Percentiles rank a stretch among this genome's conserved stretches.
These are phyloP conservation scores for Didymella arachidicola DNA, from an alignment of 2,329 filamentous ascomycete species.

Conservation along the genomic window DNA sequence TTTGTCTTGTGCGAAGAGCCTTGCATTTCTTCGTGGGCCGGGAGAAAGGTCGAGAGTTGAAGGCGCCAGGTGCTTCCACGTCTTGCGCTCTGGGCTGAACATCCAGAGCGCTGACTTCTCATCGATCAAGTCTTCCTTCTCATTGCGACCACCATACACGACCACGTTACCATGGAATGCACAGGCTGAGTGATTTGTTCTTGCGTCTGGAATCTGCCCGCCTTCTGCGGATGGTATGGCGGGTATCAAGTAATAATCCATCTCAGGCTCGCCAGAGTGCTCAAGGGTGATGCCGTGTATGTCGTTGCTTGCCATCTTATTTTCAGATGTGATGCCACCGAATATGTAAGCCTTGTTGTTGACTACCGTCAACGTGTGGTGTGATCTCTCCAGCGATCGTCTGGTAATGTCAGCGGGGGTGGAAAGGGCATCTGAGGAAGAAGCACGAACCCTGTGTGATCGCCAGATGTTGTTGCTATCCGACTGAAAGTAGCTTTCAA, in stretches of 20 bases:
- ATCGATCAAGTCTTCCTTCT: slow-evolving; percentile 43
- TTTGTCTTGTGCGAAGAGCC: slow-evolving; percentile 33
- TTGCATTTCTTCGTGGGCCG: slow-evolving; percentile 31
- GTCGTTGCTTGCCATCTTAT: slow-evolving; percentile 53
- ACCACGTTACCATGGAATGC: slow-evolving; percentile 51
- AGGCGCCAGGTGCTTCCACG: slow-evolving; percentile 35
- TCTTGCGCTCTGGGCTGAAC: slow-evolving; percentile 46
- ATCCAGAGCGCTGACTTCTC: slow-evolving; percentile 53
- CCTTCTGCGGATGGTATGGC: slow-evolving; percentile 46
- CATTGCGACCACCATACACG: slow-evolving; percentile 52
- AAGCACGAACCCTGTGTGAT: slow-evolving; percentile 39
- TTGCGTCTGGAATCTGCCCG: slow-evolving; percentile 43
- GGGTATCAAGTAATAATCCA: slow-evolving; percentile 55
- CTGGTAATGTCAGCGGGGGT: slow-evolving; percentile 25
- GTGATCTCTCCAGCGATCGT: slow-evolving; percentile 44
- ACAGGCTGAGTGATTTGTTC: slow-evolving; percentile 53
- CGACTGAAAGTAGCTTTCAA: slow-evolving; percentile 54
- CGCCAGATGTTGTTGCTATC: slow-evolving; percentile 50
- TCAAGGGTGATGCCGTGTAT: slow-evolving; percentile 52
- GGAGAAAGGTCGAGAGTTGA: slow-evolving; percentile 28
- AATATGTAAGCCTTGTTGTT: slow-evolving; percentile 56
- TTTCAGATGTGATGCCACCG: slow-evolving; percentile 50
- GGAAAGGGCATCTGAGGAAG: neutral
- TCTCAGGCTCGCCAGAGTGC: slow-evolving; percentile 42
- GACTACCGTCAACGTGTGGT: slow-evolving; percentile 53